A percentile compares a stretch with the other conserved stretches of the same genome.
Evolutionary conservation across 805 yeast species (phyloP).

Genomic region (Yamadazyma paraphyllophila): DNA sequence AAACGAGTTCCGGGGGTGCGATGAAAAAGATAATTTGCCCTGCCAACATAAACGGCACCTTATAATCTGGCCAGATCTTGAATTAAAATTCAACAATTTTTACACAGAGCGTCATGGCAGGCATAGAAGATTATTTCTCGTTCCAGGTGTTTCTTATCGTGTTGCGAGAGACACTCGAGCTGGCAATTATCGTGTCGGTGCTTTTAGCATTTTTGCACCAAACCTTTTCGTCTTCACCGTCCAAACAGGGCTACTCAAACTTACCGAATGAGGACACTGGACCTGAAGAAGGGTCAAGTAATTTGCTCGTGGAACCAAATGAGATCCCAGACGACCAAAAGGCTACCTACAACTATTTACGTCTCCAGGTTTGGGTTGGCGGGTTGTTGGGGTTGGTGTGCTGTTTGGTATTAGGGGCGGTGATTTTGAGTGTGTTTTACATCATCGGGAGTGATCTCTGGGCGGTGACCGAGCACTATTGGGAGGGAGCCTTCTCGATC

Average conservation of each 20-base stretch:
- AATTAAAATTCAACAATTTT: not conserved
- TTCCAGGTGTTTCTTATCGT: conserved; percentile 74
- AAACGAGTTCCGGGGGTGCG: conserved; percentile 5
- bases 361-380: conserved; percentile 44
- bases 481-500: conserved; percentile 48
- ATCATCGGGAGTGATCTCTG: conserved; percentile 43
- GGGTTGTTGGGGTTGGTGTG: conserved; percentile 38
- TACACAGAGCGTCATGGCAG: conserved; percentile 4
- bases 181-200: conserved; percentile 73
- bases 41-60: conserved; percentile 2
- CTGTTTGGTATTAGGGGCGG: conserved; percentile 41
- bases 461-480: conserved; percentile 46
- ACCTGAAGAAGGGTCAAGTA: not conserved
- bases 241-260: not conserved
- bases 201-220: conserved; percentile 69
- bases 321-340: not conserved
- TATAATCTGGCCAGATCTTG: not conserved
- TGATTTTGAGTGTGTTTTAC: conserved; percentile 39
- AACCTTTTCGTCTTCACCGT: conserved; percentile 27
- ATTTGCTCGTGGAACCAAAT: not conserved
- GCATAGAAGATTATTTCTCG: conserved; percentile 49
- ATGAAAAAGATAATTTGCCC: conserved; percentile 9
- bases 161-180: conserved; percentile 70
- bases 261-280: not conserved
- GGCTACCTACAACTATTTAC: conserved; percentile 22